Evolutionary conservation across 306 rosid species (phyloP).

Genomic region (Prosopis cineraria): DNA sequence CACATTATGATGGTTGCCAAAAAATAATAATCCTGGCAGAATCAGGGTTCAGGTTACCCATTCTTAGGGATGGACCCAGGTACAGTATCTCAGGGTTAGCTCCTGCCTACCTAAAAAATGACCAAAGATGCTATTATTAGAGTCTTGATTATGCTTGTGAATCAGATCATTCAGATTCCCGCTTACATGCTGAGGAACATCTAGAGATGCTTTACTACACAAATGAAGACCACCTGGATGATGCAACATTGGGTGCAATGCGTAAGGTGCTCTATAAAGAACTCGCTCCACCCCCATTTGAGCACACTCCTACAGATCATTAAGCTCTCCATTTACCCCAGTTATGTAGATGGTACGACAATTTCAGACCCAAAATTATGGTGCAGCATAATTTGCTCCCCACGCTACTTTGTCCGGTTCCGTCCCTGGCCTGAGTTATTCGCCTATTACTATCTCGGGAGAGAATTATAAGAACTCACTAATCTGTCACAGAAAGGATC

Average conservation of each 20-base stretch:
- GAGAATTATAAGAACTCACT: background rate
- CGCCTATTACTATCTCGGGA: background rate
- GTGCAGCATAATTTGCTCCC: background rate
- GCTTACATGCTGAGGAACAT: background rate
- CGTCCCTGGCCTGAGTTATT: background rate
- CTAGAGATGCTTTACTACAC: background rate
- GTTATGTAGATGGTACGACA: no score
- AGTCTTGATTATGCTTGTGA: background rate
- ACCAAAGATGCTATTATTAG: background rate
- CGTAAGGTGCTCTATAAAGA: background rate
- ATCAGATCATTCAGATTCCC: background rate
- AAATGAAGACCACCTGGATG: background rate
- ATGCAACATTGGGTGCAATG: background rate
- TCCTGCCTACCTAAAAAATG: background rate
- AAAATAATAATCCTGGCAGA: background rate
- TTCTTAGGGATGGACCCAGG: background rate
- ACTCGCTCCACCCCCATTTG: background rate
- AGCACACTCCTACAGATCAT: background rate
- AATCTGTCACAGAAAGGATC: background rate
- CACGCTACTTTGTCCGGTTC: background rate
- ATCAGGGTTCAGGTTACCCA: background rate
- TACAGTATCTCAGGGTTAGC: background rate
- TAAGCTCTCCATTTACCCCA: background rate
- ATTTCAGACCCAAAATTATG: background rate
- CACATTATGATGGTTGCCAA: background rate